These are phyloP conservation scores for Vitis hybrid DNA, from an alignment of 177 flowering plant genomes.

Conservation along the genomic window DNA sequence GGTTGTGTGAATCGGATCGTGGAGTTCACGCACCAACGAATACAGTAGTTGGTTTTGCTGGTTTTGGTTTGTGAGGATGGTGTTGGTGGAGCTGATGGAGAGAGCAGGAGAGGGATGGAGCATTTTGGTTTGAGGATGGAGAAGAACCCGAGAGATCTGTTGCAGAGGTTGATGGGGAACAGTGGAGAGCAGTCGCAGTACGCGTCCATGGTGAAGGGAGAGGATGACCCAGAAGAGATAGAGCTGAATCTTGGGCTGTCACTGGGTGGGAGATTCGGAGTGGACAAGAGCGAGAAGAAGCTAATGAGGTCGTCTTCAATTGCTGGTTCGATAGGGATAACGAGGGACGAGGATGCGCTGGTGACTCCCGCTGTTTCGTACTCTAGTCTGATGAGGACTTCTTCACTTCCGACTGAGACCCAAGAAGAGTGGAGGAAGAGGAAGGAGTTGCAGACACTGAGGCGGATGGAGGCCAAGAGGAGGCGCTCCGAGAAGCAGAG, in stretches of 20 bases:
- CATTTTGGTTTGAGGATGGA: conserved; percentile 32
- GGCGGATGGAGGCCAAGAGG: conserved; percentile 83
- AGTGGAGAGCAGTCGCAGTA: conserved; percentile 2
- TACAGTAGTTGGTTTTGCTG: neutral
- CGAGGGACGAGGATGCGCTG: conserved; percentile 31
- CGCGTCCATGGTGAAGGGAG: neutral
- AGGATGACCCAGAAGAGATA: conserved; percentile 36
- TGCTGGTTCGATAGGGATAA: conserved; percentile 40
- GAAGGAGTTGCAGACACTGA: conserved; percentile 74
- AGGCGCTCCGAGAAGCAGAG: conserved; percentile 76
- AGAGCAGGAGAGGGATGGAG: conserved; percentile 32
- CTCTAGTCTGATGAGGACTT: conserved; percentile 45
- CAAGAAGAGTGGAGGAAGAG: conserved; percentile 90
- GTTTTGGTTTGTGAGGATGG: neutral
- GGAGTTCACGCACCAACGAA: neutral
- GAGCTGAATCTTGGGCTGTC: conserved; percentile 90
- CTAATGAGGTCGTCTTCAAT: conserved; percentile 67
- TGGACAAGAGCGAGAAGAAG: conserved; percentile 50
- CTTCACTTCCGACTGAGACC: conserved; percentile 77
- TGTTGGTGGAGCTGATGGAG: conserved; percentile 28
- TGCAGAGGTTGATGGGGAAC: conserved; percentile 49
- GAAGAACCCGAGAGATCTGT: conserved; percentile 63
- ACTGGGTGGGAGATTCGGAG: conserved; percentile 82
- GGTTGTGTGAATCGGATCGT: conserved; percentile 19
- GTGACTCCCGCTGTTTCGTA: conserved; percentile 19